Evolutionary conservation across 169 alveolate genomes (phyloP).

Genomic region (Eimeria sp.): DNA sequence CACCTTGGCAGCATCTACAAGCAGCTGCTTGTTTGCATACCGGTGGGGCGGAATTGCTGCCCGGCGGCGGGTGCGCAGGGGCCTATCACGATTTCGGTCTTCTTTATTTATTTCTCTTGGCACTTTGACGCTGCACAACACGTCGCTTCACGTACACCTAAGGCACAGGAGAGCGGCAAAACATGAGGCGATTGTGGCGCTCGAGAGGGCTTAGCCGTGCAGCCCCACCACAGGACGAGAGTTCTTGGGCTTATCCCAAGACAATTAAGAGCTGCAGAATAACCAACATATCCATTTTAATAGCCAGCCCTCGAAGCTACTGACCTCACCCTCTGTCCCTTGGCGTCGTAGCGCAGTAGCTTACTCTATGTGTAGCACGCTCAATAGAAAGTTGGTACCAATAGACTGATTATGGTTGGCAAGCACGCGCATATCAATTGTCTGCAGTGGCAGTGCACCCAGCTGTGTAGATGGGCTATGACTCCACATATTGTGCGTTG

Average conservation of each 20-base stretch:
- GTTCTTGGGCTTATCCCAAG: not conserved
- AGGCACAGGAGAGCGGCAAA: not conserved
- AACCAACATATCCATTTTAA: not conserved
- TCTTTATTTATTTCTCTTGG: not conserved
- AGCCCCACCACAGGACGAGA: not conserved
- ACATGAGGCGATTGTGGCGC: not conserved
- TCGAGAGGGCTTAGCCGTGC: not conserved
- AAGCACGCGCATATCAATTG: not conserved
- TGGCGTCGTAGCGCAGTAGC: not conserved
- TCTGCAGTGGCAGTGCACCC: not conserved
- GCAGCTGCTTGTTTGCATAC: not conserved
- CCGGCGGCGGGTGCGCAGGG: conserved; percentile 32
- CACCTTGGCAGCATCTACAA: not conserved
- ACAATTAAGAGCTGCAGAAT: not conserved
- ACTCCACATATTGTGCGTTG: no score
- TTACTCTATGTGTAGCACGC: not conserved
- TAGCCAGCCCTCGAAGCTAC: not conserved
- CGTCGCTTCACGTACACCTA: not conserved
- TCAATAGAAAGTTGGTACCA: no score
- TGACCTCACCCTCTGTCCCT: not conserved
- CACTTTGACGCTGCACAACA: not conserved
- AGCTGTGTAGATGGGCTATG: no score
- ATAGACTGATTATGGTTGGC: no score
- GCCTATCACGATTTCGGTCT: not conserved
- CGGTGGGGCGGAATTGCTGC: not conserved